These are phyloP conservation scores for Fraxinus angustifolia DNA, from an alignment of 305 asterid genomes.

Conservation along the genomic window DNA sequence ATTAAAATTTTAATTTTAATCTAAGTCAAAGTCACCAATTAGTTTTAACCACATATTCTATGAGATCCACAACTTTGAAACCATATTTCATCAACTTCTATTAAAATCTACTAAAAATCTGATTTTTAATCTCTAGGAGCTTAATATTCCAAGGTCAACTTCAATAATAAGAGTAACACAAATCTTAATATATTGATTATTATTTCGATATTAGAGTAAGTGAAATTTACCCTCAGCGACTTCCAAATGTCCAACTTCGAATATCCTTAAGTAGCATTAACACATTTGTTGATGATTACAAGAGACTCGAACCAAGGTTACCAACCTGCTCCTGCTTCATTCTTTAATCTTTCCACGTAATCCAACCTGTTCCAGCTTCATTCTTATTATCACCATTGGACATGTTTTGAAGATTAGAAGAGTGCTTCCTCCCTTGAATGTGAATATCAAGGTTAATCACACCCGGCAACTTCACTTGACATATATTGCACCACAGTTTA, in stretches of 20 bases:
- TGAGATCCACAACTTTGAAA: too few relatives aligned
- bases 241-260: neutral
- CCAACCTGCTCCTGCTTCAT: neutral
- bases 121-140: too few relatives aligned
- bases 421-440: conserved; percentile 37
- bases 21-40: too few relatives aligned
- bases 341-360: too few relatives aligned
- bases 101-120: too few relatives aligned
- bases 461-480: conserved; percentile 25
- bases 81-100: too few relatives aligned
- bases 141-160: neutral
- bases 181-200: too few relatives aligned
- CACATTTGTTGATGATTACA: neutral
- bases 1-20: too few relatives aligned
- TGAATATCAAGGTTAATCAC: conserved; percentile 24
- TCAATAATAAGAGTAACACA: neutral
- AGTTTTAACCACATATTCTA: too few relatives aligned
- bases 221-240: neutral
- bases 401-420: neutral
- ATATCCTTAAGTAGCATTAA: neutral
- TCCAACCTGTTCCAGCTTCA: too few relatives aligned
- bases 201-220: neutral
- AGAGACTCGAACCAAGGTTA: neutral
- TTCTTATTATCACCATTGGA: neutral
- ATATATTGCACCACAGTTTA: conserved; percentile 24